phyloP scores from a whole-genome alignment of 192 early-diverging fungal genomes.

The Rhizoclosmatium sp. region DNA sequence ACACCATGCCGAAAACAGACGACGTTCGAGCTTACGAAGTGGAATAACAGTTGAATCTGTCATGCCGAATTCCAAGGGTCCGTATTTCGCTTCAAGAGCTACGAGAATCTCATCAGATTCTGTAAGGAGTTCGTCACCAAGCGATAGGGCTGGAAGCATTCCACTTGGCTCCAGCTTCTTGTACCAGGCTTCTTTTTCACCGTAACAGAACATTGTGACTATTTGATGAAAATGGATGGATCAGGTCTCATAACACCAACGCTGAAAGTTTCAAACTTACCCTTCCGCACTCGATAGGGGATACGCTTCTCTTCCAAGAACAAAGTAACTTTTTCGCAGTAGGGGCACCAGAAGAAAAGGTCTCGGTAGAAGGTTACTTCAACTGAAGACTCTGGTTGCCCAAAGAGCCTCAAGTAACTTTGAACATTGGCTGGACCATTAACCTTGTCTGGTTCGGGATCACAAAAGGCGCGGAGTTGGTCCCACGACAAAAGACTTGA shows the following conservation, averaged over 20 bases:
- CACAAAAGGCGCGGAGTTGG: neutral
- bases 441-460: neutral
- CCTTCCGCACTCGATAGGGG: constrained; percentile 16
- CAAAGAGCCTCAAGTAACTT: constrained; percentile 28
- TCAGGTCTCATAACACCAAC: neutral
- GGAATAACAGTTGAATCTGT: neutral
- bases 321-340: constrained; percentile 25
- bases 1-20: constrained; percentile 23
- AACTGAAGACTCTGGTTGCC: constrained; percentile 2
- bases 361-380: constrained; percentile 29
- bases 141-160: constrained; percentile 28
- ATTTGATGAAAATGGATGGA: neutral
- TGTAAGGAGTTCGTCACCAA: constrained; percentile 25
- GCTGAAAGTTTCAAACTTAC: neutral
- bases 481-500: neutral
- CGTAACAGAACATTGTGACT: constrained; percentile 37
- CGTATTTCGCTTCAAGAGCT: constrained; percentile 3
- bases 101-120: constrained; percentile 21
- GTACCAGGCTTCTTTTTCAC: constrained; percentile 36
- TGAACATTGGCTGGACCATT: constrained; percentile 28
- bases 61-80: neutral
- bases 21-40: constrained; percentile 26
- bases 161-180: constrained; percentile 25
- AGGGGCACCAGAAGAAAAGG: constrained; percentile 31
- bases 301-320: constrained; percentile 32